phyloP scores from a whole-genome alignment of 164 flowering plant species.

The Vitis riparia region DNA sequence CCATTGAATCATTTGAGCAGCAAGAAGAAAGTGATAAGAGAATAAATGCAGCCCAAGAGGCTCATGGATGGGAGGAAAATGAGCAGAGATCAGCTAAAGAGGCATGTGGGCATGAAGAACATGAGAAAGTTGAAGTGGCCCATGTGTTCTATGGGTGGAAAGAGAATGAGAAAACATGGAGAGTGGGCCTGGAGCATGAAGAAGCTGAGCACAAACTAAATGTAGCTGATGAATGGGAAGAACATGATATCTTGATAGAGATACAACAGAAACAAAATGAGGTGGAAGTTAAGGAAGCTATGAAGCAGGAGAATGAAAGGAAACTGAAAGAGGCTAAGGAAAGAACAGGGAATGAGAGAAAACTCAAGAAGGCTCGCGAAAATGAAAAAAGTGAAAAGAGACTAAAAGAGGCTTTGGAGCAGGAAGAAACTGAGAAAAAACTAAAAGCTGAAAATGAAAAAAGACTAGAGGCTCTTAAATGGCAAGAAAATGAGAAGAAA shows the following conservation, averaged over 20 bases:
- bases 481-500: conserved; percentile 21
- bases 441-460: not conserved
- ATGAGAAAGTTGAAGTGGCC: conserved; percentile 23
- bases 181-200: conserved; percentile 1
- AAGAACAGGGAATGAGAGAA: conserved; percentile 18
- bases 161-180: conserved; percentile 17
- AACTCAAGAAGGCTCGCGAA: conserved; percentile 7
- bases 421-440: conserved; percentile 18
- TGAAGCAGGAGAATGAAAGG: conserved; percentile 18
- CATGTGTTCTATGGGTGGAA: conserved; percentile 13
- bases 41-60: conserved; percentile 21
- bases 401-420: conserved; percentile 8
- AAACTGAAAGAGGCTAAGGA: conserved; percentile 12
- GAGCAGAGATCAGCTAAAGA: conserved; percentile 17
- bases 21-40: conserved; percentile 20
- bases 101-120: conserved; percentile 16
- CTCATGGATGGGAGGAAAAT: conserved; percentile 17
- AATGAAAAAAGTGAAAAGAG: conserved; percentile 12
- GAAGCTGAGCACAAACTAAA: conserved; percentile 15
- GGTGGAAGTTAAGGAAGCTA: conserved; percentile 6
- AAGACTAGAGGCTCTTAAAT: conserved; percentile 5
- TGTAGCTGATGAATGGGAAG: conserved; percentile 11
- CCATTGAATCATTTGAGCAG: conserved; percentile 10
- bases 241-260: not conserved
- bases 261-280: not conserved